Conservation (phyloP, 2,329 filamentous ascomycete genomes). For the Pseudogymnoascus destructans region DNA sequence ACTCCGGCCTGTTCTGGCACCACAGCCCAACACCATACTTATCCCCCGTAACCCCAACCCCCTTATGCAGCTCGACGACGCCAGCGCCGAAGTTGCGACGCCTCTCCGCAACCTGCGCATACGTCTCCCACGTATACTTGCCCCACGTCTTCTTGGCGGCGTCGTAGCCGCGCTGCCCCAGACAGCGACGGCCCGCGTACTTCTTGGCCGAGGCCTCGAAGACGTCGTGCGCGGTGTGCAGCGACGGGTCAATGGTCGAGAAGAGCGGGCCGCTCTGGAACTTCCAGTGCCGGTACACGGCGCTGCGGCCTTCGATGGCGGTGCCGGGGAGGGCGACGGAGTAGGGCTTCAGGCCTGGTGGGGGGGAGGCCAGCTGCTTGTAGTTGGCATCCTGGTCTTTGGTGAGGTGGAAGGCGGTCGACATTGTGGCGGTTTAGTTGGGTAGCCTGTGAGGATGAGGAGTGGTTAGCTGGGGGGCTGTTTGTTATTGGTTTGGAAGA, state of each 20-base stretch:
- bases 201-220: slow-evolving; percentile 58
- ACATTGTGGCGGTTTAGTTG: background rate
- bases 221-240: slow-evolving; percentile 63
- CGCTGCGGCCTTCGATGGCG: slow-evolving; percentile 56
- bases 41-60: slow-evolving; percentile 49
- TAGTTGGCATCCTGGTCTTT: slow-evolving; percentile 20
- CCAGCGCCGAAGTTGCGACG: slow-evolving; percentile 78
- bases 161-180: slow-evolving; percentile 75
- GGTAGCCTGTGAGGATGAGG: background rate
- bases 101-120: slow-evolving; percentile 63
- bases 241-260: slow-evolving; percentile 55
- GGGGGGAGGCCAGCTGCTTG: slow-evolving; percentile 18
- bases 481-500: background rate
- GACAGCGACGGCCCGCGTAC: slow-evolving; percentile 54
- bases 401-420: background rate
- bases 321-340: slow-evolving; percentile 65
- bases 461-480: background rate
- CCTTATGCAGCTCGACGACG: slow-evolving; percentile 67
- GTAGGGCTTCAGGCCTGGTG: slow-evolving; percentile 42
- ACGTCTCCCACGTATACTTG: slow-evolving; percentile 73
- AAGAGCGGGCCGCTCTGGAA: slow-evolving; percentile 59
- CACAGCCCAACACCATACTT: slow-evolving; percentile 70
- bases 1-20: slow-evolving; percentile 80
- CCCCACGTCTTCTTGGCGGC: slow-evolving; percentile 56
- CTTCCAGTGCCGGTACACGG: slow-evolving; percentile 74